Conservation (phyloP, 306 rosid species). For the Arachis stenosperma region DNA sequence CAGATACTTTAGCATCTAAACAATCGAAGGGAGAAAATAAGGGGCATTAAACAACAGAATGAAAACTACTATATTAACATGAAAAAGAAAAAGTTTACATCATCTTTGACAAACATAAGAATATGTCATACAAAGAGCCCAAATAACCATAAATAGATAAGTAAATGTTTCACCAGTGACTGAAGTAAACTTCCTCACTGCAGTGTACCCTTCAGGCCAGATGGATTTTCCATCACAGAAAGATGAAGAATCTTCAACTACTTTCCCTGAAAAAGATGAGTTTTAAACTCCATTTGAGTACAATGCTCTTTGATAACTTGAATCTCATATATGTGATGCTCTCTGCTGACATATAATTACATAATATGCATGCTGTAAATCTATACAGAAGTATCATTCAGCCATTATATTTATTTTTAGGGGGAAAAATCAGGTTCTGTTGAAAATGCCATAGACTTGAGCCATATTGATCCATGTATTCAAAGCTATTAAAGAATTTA, state of each 20-base stretch:
- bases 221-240: slow-evolving; percentile 64
- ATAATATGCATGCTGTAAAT: slow-evolving; percentile 9
- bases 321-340: slow-evolving; percentile 1
- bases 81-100: slow-evolving; percentile 19
- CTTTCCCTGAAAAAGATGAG: slow-evolving; percentile 63
- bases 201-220: slow-evolving; percentile 98
- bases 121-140: slow-evolving; percentile 19
- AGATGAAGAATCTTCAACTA: slow-evolving; percentile 69
- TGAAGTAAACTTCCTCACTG: slow-evolving; percentile 83
- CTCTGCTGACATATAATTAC: neutral
- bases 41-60: neutral
- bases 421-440: slow-evolving; percentile 9
- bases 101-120: slow-evolving; percentile 24
- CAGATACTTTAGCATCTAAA: slow-evolving; percentile 60
- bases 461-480: slow-evolving; percentile 11
- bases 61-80: slow-evolving; percentile 27
- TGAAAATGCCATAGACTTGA: slow-evolving; percentile 17
- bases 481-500: slow-evolving; percentile 1
- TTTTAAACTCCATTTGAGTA: slow-evolving; percentile 26
- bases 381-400: slow-evolving; percentile 2
- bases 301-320: slow-evolving; percentile 19
- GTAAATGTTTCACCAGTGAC: slow-evolving; percentile 60
- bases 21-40: slow-evolving; percentile 32
- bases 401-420: slow-evolving; percentile 8
- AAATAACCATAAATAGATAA: neutral